Base-by-base conservation (phyloP, 2,329 filamentous ascomycete genomes). In the Capronia coronata region DNA sequence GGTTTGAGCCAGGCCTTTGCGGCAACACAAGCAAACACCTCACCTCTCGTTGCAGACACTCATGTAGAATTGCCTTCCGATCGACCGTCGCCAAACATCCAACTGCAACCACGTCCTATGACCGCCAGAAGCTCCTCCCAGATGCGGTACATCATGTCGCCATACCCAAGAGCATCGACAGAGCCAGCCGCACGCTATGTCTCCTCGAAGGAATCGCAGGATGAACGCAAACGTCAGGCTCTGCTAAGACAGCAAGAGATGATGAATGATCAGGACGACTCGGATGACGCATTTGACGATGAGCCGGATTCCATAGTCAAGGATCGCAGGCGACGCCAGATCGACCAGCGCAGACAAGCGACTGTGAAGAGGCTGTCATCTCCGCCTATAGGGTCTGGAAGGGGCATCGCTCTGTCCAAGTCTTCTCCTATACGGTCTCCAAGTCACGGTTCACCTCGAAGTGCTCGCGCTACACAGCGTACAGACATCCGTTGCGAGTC, bases 61-160 rank as follows among this genome's bases (percentile, higher is more conserved):
- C 65, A 65, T 5, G 63, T 64, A 2, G 71, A 71, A 37, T 59
- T 64, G 7, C 54, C 65, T 23, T 74, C 71, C 9, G 71, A 74
- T 53, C 68, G 72, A 43, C 73, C 73, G 2, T 75, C 73, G 1
- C 73, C 73, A n/a, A 69, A 72, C 54, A 61, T 75, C 16, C 67
- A 71, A 30, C 66, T 72, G 21, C 65, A 72, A 46, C 61, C 62
- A 27, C 65, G 63, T 23, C 64, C 67, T 7, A 41, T 56, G 14
- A 57, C 68, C 19, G 58, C 61, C 37, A 60, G 62, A 9, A 58
- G 58, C 6, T 51, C 67, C 0, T 71, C 69, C 3, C 72, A 72
- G 1, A 68, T 71, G 3, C 63, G 61, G 5, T 56, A 64, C 2
- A 64, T 67, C 1, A 63, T 66, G 1, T 60, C 64, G 2, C 59